phyloP scores from a whole-genome alignment of 345 rosid genomes.

The Acer negundo region DNA sequence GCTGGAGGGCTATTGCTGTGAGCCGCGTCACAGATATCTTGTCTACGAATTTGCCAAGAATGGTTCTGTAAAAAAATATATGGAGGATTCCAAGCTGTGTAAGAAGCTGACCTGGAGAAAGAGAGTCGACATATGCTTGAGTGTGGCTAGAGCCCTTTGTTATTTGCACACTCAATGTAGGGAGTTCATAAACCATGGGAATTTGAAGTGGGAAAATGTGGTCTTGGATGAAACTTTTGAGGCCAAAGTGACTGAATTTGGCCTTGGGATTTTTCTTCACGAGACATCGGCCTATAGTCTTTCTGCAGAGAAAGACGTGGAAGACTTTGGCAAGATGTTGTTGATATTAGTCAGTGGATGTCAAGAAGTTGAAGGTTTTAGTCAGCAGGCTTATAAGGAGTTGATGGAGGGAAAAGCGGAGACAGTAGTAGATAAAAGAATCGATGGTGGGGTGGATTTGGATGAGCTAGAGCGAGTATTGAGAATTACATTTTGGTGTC shows the following conservation, averaged over 20 bases:
- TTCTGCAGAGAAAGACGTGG: slow-evolving; percentile 67
- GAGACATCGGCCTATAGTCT: slow-evolving; percentile 28
- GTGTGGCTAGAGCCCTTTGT: slow-evolving; percentile 67
- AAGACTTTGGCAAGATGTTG: slow-evolving; percentile 66
- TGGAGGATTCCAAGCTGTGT: slow-evolving; percentile 53
- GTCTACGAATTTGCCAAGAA: slow-evolving; percentile 65
- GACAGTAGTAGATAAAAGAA: slow-evolving; percentile 46
- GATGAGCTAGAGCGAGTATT: slow-evolving; percentile 63
- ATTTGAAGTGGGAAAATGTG: slow-evolving; percentile 65
- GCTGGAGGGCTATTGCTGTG: slow-evolving; percentile 80
- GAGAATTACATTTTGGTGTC: slow-evolving; percentile 80
- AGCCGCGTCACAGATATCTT: slow-evolving; percentile 52
- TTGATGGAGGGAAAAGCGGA: slow-evolving; percentile 56
- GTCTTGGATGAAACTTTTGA: slow-evolving; percentile 62
- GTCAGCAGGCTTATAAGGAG: slow-evolving; percentile 54
- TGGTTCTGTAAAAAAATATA: slow-evolving; percentile 55
- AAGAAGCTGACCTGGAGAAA: slow-evolving; percentile 64
- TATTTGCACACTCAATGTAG: slow-evolving; percentile 79
- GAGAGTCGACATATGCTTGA: slow-evolving; percentile 57
- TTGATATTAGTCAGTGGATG: slow-evolving; percentile 53
- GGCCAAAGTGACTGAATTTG: slow-evolving; percentile 73
- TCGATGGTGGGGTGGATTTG: slow-evolving; percentile 39
- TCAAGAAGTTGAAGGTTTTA: slow-evolving; percentile 36
- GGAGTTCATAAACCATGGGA: slow-evolving; percentile 78
- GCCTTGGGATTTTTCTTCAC: slow-evolving; percentile 29